phyloP scores from a whole-genome alignment of 75 land plant genomes.

The Cryptomeria japonica region DNA sequence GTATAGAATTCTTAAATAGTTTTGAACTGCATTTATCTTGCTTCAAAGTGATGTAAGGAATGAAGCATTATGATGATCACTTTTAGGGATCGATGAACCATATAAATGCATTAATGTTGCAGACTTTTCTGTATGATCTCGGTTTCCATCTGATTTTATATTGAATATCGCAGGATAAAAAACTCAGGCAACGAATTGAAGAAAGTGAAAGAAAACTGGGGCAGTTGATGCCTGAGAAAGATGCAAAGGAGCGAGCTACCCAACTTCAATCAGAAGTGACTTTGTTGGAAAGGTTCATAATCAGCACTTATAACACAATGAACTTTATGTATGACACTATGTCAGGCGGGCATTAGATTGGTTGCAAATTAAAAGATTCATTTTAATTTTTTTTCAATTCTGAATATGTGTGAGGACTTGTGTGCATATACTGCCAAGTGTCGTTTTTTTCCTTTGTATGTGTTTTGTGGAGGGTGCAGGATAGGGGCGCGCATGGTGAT shows the following conservation, averaged over 20 bases:
- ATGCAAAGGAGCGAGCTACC: conserved; percentile 65
- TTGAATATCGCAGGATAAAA: conserved; percentile 50
- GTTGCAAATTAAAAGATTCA: neutral
- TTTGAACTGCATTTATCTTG: neutral
- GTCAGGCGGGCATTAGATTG: neutral
- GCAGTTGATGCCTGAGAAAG: conserved; percentile 64
- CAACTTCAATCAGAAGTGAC: conserved; percentile 75
- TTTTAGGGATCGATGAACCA: neutral
- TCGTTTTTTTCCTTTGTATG: neutral
- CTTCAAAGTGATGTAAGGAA: neutral
- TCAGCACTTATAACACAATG: neutral
- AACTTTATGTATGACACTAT: neutral
- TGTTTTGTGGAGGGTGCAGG: neutral
- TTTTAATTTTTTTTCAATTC: neutral
- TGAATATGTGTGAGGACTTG: neutral
- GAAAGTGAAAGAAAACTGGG: conserved; percentile 78
- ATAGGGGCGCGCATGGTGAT: neutral
- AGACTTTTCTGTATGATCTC: neutral
- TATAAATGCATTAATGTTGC: neutral
- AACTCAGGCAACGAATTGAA: conserved; percentile 54
- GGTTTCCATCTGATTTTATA: neutral
- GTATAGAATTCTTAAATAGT: neutral
- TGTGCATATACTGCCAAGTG: neutral
- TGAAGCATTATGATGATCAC: neutral
- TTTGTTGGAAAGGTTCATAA: conserved; percentile 62